Evolutionary conservation across 169 alveolate species (phyloP), one percentile per base, ranked within the genome.

Genomic region (Plasmodium vinckei): DNA sequence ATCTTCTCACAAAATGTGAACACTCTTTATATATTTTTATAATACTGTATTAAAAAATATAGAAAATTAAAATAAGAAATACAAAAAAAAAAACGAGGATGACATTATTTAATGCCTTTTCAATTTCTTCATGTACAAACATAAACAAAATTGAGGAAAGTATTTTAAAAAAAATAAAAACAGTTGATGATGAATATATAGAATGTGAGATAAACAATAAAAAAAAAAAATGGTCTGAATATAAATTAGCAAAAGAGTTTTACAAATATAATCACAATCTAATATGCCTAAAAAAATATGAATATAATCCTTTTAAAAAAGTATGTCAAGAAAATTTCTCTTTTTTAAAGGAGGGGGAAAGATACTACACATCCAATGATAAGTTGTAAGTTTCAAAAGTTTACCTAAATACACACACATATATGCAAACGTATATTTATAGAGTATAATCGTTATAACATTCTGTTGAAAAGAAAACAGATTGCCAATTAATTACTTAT

Each of bases 161-260:
- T 72, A 15, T 60, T 72, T 15, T 15, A 33, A n/a, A 9, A 27
- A 6, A 21, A 2, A 17, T 71, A 25, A 79, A 65, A 53, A 65
- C 79, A 42, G 56, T 79, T 25, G 82, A 65, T 9, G 77, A 65
- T 27, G 23, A 15, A 65, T 79, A 54, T 42, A 65, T 79, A 47
- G 53, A 56, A 21, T 79, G 89, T 47, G 82, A 64, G 49, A 79
- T 79, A 65, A 79, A 79, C 46, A 56, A 79, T 5, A 79, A 79
- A 59, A 79, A 53, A 54, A 79, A 54, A 67, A 19, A 65, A 51
- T 79, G 89, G 89, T 17, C 77, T 27, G 19, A 65, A 15, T n/a
- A 23, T 33, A 79, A 79, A 13, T 57, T 79, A 33, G 64, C 23
- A 44, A 54, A 79, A 19, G 89, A 79, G 23, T 79, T 79, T 15